phyloP scores from a whole-genome alignment of 371 early-diverging fungal genomes.

The Chytridium lagenaria region DNA sequence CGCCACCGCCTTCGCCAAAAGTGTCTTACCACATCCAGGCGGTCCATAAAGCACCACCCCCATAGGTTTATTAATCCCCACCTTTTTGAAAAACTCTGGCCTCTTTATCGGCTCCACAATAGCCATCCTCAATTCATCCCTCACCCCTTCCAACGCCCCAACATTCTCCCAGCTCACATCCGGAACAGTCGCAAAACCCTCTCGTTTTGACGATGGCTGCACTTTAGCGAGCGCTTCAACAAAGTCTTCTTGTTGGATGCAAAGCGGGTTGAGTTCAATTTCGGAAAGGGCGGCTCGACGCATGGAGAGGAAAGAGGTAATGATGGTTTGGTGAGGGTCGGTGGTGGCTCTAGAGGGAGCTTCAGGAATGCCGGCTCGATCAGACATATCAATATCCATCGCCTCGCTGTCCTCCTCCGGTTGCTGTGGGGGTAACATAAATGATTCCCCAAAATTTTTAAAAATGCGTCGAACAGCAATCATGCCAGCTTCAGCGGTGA shows the following conservation, averaged over 20 bases:
- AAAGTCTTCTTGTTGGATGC: constrained; percentile 90
- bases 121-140: constrained; percentile 94
- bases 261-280: constrained; percentile 84
- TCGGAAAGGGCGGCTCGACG: constrained; percentile 65
- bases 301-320: constrained; percentile 24
- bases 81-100: constrained; percentile 88
- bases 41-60: constrained; percentile 99
- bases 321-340: background rate
- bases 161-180: constrained; percentile 96
- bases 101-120: constrained; percentile 96
- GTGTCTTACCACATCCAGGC: constrained; percentile 99
- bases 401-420: constrained; percentile 54
- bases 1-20: constrained; percentile 98
- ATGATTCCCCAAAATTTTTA: constrained; percentile 52
- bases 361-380: background rate
- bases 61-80: constrained; percentile 92
- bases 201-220: constrained; percentile 97
- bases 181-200: constrained; percentile 98
- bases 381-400: constrained; percentile 56
- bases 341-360: background rate
- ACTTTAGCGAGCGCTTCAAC: constrained; percentile 87
- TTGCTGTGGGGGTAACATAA: too few species aligned
- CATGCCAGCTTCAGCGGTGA: constrained; percentile 97
- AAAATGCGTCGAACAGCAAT: constrained; percentile 94
- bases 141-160: constrained; percentile 86